phyloP scores from a whole-genome alignment of 768 basidiomycete species.

The Mycena rosella region DNA sequence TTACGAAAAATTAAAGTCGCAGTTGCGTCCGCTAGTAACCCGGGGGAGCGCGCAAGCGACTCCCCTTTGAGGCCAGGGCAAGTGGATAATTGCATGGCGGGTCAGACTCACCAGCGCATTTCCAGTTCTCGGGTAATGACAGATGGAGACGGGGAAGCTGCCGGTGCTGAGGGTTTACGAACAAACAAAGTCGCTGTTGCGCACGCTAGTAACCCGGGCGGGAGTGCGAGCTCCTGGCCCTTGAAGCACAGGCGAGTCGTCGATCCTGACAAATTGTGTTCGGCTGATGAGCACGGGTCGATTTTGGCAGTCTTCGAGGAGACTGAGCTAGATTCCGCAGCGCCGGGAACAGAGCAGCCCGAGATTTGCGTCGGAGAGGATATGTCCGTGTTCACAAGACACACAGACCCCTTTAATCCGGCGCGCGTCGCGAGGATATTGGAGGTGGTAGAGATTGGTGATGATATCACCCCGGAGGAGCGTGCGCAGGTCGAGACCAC shows the following conservation, averaged over 20 bases:
- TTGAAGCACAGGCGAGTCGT: constrained; percentile 20
- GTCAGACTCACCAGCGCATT: background rate
- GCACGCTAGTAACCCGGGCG: constrained; percentile 23
- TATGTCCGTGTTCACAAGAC: constrained; percentile 7
- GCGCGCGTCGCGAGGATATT: constrained; percentile 6
- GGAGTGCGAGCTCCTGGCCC: constrained; percentile 17
- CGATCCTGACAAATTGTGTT: background rate
- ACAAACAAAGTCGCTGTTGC: constrained; percentile 22
- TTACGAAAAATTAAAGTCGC: constrained; percentile 25
- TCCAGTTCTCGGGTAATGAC: background rate
- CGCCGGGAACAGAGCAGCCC: constrained; percentile 8
- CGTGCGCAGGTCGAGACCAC: constrained; percentile 42
- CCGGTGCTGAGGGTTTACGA: constrained; percentile 19
- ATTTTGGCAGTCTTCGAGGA: constrained; percentile 16
- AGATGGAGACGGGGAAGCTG: background rate
- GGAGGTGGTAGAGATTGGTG: constrained; percentile 37
- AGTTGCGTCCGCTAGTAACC: constrained; percentile 21
- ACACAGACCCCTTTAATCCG: constrained; percentile 13
- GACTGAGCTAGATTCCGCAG: constrained; percentile 1
- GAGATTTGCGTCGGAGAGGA: constrained; percentile 11
- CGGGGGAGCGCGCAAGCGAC: constrained; percentile 8
- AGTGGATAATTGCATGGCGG: background rate
- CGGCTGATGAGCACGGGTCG: constrained; percentile 21
- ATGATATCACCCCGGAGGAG: constrained; percentile 40
- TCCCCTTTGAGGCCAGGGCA: constrained; percentile 16